Evolutionary conservation across 345 rosid genomes (phyloP).

Genomic region (Bretschneidera sinensis): DNA sequence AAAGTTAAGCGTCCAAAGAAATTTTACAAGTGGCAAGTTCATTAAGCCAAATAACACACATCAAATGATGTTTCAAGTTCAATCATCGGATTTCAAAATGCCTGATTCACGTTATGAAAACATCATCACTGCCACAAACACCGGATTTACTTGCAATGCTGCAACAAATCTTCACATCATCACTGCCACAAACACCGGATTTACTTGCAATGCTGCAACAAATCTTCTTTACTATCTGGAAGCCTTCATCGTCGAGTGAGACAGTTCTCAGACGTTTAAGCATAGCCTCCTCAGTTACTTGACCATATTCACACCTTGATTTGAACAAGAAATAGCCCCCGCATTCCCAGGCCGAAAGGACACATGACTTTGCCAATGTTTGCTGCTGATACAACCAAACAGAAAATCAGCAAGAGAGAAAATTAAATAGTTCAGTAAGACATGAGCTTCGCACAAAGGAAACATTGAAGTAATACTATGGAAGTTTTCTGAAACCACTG

Average conservation of each 20-base stretch:
- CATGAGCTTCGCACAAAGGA: too few relatives aligned
- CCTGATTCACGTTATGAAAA: too few relatives aligned
- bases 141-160: constrained; percentile 25
- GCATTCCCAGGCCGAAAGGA: constrained; percentile 38
- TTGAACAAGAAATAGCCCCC: constrained; percentile 32
- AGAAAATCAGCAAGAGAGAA: neutral
- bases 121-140: too few relatives aligned
- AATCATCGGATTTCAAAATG: too few relatives aligned
- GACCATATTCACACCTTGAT: constrained; percentile 28
- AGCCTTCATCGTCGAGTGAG: constrained; percentile 24
- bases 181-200: constrained; percentile 11
- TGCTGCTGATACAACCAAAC: constrained; percentile 4
- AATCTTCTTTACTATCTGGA: constrained; percentile 29
- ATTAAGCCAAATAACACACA: too few relatives aligned
- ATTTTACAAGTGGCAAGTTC: too few relatives aligned
- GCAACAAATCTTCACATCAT: too few relatives aligned
- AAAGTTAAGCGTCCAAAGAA: too few relatives aligned
- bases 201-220: constrained; percentile 25
- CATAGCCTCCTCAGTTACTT: constrained; percentile 25
- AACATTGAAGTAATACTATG: too few relatives aligned
- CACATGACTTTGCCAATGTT: constrained; percentile 11
- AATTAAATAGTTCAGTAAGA: too few relatives aligned
- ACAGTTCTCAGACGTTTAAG: constrained; percentile 19
- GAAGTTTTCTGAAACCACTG: too few relatives aligned
- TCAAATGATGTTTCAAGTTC: too few relatives aligned